Conservation (phyloP, 352 stramenopile genomes). For the Globisporangium emineosum region DNA sequence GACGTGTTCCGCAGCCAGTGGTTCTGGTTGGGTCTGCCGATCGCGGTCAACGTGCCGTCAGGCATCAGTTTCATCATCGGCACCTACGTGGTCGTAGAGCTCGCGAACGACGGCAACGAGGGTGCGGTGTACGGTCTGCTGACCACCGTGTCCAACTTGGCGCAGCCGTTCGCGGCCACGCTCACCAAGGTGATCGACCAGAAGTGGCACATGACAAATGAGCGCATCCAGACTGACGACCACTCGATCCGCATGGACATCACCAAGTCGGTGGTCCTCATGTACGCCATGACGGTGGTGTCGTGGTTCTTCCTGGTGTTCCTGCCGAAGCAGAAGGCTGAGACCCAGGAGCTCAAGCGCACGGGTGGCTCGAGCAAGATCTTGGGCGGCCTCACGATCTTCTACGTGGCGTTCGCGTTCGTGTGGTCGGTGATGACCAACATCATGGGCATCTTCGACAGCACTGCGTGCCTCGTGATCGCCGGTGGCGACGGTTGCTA, state of each 20-base stretch:
- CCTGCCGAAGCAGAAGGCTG: conserved; percentile 34
- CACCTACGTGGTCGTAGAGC: conserved; percentile 58
- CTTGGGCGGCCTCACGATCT: conserved; percentile 22
- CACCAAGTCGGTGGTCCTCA: conserved; percentile 38
- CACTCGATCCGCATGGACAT: conserved; percentile 33
- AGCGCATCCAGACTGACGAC: conserved; percentile 39
- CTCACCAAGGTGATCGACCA: conserved; percentile 41
- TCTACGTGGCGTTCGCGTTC: conserved; percentile 23
- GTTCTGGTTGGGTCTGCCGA: conserved; percentile 57
- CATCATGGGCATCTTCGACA: conserved; percentile 23
- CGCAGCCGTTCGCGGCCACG: conserved; percentile 37
- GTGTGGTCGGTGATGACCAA: conserved; percentile 32
- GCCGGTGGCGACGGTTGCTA: too few species aligned
- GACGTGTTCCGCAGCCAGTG: conserved; percentile 55
- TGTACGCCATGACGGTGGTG: conserved; percentile 53
- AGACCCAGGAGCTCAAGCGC: conserved; percentile 24
- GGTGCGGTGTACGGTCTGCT: conserved; percentile 51
- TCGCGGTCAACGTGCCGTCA: conserved; percentile 45
- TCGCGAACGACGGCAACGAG: conserved; percentile 55
- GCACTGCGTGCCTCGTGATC: conserved; percentile 22
- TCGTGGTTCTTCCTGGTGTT: conserved; percentile 31
- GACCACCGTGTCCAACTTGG: conserved; percentile 47
- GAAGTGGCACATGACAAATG: conserved; percentile 33
- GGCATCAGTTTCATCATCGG: conserved; percentile 50
- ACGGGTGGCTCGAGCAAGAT: conserved; percentile 20